Evolutionary conservation across 2,329 filamentous ascomycete genomes (phyloP), one percentile per base, ranked within the genome.

Genomic region (Sphaceloma murrayae): DNA sequence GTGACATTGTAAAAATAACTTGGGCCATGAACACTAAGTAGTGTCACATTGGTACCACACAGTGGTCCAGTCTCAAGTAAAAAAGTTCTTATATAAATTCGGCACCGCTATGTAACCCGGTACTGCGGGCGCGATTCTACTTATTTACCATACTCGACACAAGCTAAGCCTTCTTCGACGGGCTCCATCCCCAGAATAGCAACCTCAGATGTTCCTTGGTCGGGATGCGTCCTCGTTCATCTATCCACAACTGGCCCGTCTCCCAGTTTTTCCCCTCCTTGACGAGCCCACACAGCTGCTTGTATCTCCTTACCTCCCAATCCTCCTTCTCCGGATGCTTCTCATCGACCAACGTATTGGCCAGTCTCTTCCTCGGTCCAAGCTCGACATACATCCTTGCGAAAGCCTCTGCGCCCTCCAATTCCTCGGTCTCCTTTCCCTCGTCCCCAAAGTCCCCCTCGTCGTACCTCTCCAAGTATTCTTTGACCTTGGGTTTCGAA

Each of bases 131-230:
- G n/a, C n/a, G n/a, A n/a, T n/a, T n/a, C n/a, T n/a, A n/a, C n/a
- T n/a, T n/a, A n/a, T n/a, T n/a, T n/a, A n/a, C n/a, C n/a, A n/a
- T n/a, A n/a, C n/a, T n/a, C n/a, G n/a, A n/a, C n/a, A n/a, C n/a
- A n/a, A n/a, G n/a, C 45, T 51, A 52, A 43, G 46, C 50, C 42
- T 58, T 56, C 30, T 47, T 45, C 30, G 55, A 45, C 10, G 56
- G 56, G 49, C 54, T 57, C 56, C 55, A 59, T 4, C 49, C 56
- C 56, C 54, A 58, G 8, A 56, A 54, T 29, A 58, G 51, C 27
- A 57, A 34, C 18, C 50, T 42, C 17, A 56, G 26, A 51, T 59
- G 56, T 46, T 46, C 32, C 14, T 38, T 33, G 9, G 52, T 51
- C 8, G 36, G 36, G 13, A 19, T n/a, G 3, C 47, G 34, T 14